Conservation (phyloP, 305 asterid genomes). For the Fraxinus greggii region DNA sequence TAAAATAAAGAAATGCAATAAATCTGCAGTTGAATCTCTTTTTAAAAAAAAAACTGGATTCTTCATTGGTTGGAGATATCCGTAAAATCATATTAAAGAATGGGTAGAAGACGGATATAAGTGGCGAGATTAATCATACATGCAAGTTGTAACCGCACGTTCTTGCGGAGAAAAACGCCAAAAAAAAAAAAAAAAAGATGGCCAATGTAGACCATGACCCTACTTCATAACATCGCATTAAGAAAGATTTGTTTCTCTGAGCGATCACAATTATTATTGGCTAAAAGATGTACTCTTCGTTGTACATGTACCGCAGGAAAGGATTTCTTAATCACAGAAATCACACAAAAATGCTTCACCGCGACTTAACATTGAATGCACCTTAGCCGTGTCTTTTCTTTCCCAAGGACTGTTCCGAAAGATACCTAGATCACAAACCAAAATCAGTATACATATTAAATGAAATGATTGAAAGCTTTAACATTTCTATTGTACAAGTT, state of each 20-base stretch:
- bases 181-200: too few relatives aligned
- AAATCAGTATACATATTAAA: not conserved
- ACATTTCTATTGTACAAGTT: not conserved
- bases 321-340: not conserved
- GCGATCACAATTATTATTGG: not conserved
- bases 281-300: not conserved
- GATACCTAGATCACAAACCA: conserved; percentile 36
- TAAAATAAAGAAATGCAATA: not conserved
- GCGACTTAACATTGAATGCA: not conserved
- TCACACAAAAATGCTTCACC: not conserved
- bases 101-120: not conserved
- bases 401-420: conserved; percentile 31
- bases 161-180: not conserved
- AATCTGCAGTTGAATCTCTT: not conserved
- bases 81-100: not conserved
- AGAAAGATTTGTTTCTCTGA: not conserved
- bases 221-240: not conserved
- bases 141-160: not conserved
- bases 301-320: not conserved
- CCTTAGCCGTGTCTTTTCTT: conserved; percentile 26
- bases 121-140: not conserved
- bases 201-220: not conserved
- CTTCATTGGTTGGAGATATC: too few relatives aligned
- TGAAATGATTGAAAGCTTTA: not conserved
- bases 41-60: too few relatives aligned